Evolutionary conservation across 2,329 filamentous ascomycete genomes (phyloP).

Genomic region (Botryotinia convoluta): DNA sequence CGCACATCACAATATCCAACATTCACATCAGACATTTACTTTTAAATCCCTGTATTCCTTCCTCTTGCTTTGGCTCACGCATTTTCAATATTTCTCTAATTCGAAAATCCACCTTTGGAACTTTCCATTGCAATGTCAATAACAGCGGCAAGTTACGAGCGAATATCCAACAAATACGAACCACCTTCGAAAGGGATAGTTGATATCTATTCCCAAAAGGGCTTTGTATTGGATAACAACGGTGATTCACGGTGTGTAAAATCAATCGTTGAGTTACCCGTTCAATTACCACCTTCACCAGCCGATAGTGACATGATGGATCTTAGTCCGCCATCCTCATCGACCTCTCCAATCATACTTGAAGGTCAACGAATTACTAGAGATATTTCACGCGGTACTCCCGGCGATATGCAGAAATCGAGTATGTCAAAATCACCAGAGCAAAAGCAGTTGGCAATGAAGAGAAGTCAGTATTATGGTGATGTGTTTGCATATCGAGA

Average conservation of each 20-base stretch:
- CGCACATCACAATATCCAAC: neutral
- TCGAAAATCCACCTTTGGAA: neutral
- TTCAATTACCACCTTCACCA: constrained; percentile 33
- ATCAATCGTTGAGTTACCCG: constrained; percentile 18
- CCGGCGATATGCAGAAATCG: constrained; percentile 34
- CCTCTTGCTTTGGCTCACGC: neutral
- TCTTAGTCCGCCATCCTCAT: constrained; percentile 23
- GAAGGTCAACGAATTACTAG: constrained; percentile 33
- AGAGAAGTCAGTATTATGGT: constrained; percentile 38
- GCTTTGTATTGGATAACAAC: neutral
- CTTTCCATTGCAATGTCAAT: constrained; percentile 1
- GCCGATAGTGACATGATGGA: constrained; percentile 32
- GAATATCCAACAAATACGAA: constrained; percentile 5
- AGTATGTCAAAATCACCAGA: constrained; percentile 34
- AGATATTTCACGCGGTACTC: constrained; percentile 34
- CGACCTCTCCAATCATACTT: constrained; percentile 16
- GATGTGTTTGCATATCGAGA: constrained; percentile 40
- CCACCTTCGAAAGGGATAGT: neutral
- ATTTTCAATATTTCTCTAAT: neutral
- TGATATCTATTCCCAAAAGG: constrained; percentile 1
- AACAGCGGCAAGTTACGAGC: constrained; percentile 5
- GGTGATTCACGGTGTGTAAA: constrained; percentile 15
- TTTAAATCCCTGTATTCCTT: neutral
- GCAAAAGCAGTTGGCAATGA: constrained; percentile 32
- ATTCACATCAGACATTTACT: neutral